These are phyloP conservation scores for Zoysia japonica DNA, from an alignment of 176 grass and related monocot species.

Conservation along the genomic window DNA sequence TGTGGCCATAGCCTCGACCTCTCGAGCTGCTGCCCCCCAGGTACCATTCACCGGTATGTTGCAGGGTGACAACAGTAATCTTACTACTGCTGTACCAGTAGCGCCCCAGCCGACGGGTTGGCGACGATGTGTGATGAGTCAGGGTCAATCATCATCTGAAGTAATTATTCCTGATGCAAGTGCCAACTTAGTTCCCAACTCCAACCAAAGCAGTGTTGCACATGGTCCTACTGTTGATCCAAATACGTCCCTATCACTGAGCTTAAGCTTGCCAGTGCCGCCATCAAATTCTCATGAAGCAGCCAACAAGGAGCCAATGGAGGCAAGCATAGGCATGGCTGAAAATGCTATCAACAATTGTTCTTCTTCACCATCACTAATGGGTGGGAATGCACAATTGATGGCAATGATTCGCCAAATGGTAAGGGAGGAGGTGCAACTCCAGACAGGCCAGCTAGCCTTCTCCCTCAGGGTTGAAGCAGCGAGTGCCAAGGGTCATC, in stretches of 20 bases:
- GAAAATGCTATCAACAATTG: background rate
- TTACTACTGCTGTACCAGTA: background rate
- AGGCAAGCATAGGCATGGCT: background rate
- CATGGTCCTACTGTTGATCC: background rate
- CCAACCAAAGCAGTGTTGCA: background rate
- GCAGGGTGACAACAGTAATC: background rate
- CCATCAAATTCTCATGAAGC: background rate
- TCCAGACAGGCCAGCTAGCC: background rate
- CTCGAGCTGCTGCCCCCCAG: background rate
- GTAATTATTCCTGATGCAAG: background rate
- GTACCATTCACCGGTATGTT: background rate
- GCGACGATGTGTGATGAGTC: background rate
- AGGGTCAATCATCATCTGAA: background rate
- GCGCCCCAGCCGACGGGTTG: background rate
- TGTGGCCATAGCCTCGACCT: background rate
- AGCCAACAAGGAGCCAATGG: background rate
- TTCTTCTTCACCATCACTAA: background rate
- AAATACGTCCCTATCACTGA: background rate
- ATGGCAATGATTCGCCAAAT: slow-evolving; percentile 14
- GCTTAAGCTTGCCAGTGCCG: slow-evolving; percentile 7
- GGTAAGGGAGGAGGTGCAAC: slow-evolving; percentile 27
- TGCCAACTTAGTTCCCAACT: background rate
- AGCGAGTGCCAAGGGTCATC: background rate
- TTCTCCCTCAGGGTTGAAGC: background rate
- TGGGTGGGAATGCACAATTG: background rate